A percentile compares a stretch with the other conserved stretches of the same genome.
Conservation (phyloP, 2,329 filamentous ascomycete species). For the Sporothrix sp. region DNA sequence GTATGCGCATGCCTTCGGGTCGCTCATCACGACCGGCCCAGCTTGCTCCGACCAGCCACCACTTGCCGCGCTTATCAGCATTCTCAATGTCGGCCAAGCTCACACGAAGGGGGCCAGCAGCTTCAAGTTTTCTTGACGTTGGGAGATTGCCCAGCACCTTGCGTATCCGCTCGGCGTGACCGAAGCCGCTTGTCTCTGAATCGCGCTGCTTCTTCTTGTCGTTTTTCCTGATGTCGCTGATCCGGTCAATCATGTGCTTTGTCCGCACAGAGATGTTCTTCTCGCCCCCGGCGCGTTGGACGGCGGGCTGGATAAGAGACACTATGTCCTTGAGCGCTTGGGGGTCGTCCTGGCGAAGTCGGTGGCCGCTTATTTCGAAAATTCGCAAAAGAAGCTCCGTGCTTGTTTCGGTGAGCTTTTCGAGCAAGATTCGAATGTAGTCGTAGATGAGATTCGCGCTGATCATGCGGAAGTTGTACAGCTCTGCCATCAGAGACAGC, state of each 20-base stretch:
- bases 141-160: slow-evolving; percentile 68
- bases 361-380: slow-evolving; percentile 69
- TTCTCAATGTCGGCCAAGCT: slow-evolving; percentile 73
- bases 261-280: slow-evolving; percentile 72
- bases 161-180: slow-evolving; percentile 81
- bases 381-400: slow-evolving; percentile 81
- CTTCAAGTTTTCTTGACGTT: slow-evolving; percentile 56
- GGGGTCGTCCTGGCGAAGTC: slow-evolving; percentile 81
- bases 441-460: slow-evolving; percentile 80
- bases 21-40: slow-evolving; percentile 45
- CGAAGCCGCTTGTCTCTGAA: slow-evolving; percentile 52
- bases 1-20: neutral
- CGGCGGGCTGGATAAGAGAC: slow-evolving; percentile 61
- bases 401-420: slow-evolving; percentile 69
- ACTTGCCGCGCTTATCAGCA: slow-evolving; percentile 81
- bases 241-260: slow-evolving; percentile 95
- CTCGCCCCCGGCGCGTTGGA: slow-evolving; percentile 53
- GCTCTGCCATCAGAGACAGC: slow-evolving; percentile 69
- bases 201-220: slow-evolving; percentile 56
- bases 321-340: slow-evolving; percentile 84
- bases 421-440: slow-evolving; percentile 70
- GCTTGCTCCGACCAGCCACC: slow-evolving; percentile 98
- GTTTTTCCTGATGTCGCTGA: slow-evolving; percentile 91
- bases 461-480: slow-evolving; percentile 88
- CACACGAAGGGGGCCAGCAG: slow-evolving; percentile 72